A percentile compares a stretch with the other conserved stretches of the same genome.
Evolutionary conservation across 257 asterid species (phyloP).

Genomic region (Solanum sitiens): DNA sequence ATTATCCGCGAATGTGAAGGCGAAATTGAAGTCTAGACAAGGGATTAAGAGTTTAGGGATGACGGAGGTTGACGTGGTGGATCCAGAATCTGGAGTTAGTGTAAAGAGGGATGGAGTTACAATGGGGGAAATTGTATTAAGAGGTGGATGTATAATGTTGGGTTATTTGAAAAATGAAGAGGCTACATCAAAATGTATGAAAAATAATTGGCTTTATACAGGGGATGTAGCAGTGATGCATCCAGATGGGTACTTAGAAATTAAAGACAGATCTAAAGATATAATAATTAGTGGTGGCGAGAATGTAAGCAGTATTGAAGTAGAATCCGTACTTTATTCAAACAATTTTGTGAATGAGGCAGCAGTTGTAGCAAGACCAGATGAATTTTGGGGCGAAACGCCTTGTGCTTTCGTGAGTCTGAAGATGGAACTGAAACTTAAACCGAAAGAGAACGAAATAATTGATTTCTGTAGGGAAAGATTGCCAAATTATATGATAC

Average conservation of each 20-base stretch:
- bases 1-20: slow-evolving; percentile 40
- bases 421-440: slow-evolving; percentile 15
- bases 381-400: slow-evolving; percentile 74
- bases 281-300: slow-evolving; percentile 68
- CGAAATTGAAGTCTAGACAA: slow-evolving; percentile 54
- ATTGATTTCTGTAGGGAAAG: slow-evolving; percentile 39
- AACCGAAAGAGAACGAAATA: slow-evolving; percentile 34
- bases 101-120: slow-evolving; percentile 46
- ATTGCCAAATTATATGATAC: slow-evolving; percentile 71
- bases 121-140: slow-evolving; percentile 51
- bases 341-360: slow-evolving; percentile 59
- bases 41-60: slow-evolving; percentile 50
- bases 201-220: slow-evolving; percentile 60
- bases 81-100: slow-evolving; percentile 25
- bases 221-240: slow-evolving; percentile 80
- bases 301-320: slow-evolving; percentile 78
- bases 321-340: slow-evolving; percentile 56
- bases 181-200: slow-evolving; percentile 39
- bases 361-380: slow-evolving; percentile 83
- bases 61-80: slow-evolving; percentile 52
- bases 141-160: slow-evolving; percentile 54
- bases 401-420: slow-evolving; percentile 70
- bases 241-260: slow-evolving; percentile 61
- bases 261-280: slow-evolving; percentile 66
- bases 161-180: slow-evolving; percentile 55